These are phyloP conservation scores for Draba incana DNA, from an alignment of 345 rosid species.

Conservation along the genomic window DNA sequence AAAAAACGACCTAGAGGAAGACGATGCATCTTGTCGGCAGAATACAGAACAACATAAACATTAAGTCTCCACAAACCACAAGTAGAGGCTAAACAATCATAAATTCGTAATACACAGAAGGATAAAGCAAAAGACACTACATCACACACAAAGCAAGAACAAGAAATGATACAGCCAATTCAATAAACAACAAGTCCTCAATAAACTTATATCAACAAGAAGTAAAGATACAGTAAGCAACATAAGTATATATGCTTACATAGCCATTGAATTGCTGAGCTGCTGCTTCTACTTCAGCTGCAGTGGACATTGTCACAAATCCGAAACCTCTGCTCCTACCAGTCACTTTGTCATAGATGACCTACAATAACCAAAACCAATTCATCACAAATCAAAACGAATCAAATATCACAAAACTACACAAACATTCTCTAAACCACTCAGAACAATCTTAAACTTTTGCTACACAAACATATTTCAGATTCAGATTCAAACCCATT, in stretches of 20 bases:
- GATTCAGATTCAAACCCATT: slow-evolving; percentile 4
- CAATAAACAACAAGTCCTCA: slow-evolving; percentile 18
- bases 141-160: slow-evolving; percentile 26
- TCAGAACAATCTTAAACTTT: background rate
- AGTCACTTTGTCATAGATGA: slow-evolving; percentile 88
- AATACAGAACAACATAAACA: background rate
- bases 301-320: slow-evolving; percentile 91
- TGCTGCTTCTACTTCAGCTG: slow-evolving; percentile 79
- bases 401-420: background rate
- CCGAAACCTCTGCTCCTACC: slow-evolving; percentile 99
- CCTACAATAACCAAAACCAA: slow-evolving; percentile 49
- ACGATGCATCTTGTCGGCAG: slow-evolving; percentile 1
- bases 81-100: background rate
- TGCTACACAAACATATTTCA: background rate
- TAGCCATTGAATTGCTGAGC: slow-evolving; percentile 91
- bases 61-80: slow-evolving; percentile 11
- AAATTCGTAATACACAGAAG: background rate
- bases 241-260: slow-evolving; percentile 51
- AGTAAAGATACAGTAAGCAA: background rate
- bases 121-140: too few relatives aligned
- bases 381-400: slow-evolving; percentile 25
- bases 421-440: background rate
- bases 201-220: background rate
- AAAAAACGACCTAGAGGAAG: background rate
- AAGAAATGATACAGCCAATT: background rate